Evolutionary conservation across 2,329 filamentous ascomycete genomes (phyloP), one percentile per base, ranked within the genome.

Genomic region (Fusarium gaditjirri): DNA sequence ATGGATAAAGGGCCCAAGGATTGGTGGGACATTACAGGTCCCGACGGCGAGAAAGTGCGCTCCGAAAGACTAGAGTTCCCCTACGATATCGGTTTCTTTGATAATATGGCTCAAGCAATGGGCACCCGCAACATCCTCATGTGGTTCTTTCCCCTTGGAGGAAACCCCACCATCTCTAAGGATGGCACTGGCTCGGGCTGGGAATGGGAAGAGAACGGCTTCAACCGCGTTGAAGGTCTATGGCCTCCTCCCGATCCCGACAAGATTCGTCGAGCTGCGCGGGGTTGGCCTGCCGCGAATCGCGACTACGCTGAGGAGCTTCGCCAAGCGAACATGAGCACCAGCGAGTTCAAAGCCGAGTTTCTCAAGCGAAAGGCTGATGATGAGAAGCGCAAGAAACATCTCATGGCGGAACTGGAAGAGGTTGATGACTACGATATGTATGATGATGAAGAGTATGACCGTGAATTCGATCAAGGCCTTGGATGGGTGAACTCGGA

Each of bases 71-170:
- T 95, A 75, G 92, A 95, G 80, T 96, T 94, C 75, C 94, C 93
- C 0, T 96, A 94, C 81, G 93, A 97, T 76, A 82, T 95, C 47
- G 93, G 92, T 54, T 84, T 96, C 75, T 94, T 89, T 83, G 79
- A 83, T 39, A 97, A 97, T 79, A 86, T 95, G 78, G 86, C 87
- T 21, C 91, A 93, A 77, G 92, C 90, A 21, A 95, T 96, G 92
- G 92, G 93, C 8, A 91, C 89, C 1, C 72, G 78, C 12, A 94
- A 93, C 77, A 75, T 88, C 1, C 71, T 94, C 0, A 78, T 86
- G 11, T 96, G 93, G 93, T 82, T 94, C 62, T 88, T 89, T 73
- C 93, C 93, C 0, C 85, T 94, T 43, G 86, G 90, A 4, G 84
- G 85, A 38, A 84, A 81, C 23, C 89, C 87, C 3, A 72, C 55